These are phyloP conservation scores for Coix lacrymajobi DNA, from an alignment of 176 grass and related monocot genomes.

Conservation along the genomic window DNA sequence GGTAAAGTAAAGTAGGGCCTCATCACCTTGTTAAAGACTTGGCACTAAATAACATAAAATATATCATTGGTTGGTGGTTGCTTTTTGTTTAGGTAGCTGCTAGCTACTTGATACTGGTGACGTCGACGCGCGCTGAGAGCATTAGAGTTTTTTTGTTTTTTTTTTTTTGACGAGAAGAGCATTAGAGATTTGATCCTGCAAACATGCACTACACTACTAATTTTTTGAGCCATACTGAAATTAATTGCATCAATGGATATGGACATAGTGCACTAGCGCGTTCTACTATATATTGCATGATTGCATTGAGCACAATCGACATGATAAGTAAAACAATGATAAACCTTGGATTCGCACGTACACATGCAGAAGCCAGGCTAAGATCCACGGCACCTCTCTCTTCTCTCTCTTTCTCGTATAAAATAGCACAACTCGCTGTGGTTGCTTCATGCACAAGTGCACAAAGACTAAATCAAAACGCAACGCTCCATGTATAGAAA, in stretches of 20 bases:
- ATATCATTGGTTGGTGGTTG: not conserved
- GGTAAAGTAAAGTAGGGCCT: too few relatives aligned
- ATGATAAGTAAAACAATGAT: conserved; percentile 6
- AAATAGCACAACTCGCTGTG: not conserved
- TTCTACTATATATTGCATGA: not conserved
- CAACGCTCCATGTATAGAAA: not conserved
- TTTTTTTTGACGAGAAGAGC: too few relatives aligned
- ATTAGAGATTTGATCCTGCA: not conserved
- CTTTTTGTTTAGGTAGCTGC: not conserved
- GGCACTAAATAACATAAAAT: too few relatives aligned
- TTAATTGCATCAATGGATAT: too few relatives aligned
- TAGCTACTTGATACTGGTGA: too few relatives aligned
- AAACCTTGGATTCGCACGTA: not conserved
- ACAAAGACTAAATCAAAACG: not conserved
- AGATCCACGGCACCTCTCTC: too few relatives aligned
- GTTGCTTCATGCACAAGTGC: not conserved
- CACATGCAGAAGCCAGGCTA: not conserved
- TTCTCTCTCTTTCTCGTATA: not conserved
- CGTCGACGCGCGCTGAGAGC: not conserved
- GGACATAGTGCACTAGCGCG: not conserved
- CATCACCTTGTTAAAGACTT: too few relatives aligned
- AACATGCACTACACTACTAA: not conserved
- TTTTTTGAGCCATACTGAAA: not conserved
- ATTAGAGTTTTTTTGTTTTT: too few relatives aligned
- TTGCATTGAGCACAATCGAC: not conserved